Evolutionary conservation across 306 rosid species (phyloP).

Genomic region (Prunus padus): DNA sequence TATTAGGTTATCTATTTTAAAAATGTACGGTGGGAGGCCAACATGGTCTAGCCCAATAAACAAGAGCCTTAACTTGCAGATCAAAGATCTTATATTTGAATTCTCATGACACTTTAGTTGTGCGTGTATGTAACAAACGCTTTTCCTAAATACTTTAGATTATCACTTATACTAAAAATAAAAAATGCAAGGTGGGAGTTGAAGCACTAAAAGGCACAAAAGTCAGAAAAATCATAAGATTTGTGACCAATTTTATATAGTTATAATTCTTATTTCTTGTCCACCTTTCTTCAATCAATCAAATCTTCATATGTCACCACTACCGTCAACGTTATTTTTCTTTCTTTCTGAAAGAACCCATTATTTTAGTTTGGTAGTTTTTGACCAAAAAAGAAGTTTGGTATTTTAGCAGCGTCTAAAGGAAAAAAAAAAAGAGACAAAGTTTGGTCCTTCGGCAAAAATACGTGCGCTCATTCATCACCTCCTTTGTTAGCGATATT

Average conservation of each 20-base stretch:
- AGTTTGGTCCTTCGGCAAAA: neutral
- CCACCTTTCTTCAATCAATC: neutral
- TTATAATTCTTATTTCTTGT: neutral
- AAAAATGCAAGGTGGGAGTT: neutral
- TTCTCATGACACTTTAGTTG: no score
- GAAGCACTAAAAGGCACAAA: conserved; percentile 7
- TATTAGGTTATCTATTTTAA: no score
- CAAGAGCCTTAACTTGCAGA: no score
- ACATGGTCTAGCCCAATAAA: no score
- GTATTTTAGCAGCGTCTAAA: neutral
- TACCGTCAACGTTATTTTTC: neutral
- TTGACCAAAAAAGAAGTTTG: neutral
- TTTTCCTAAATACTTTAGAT: rapidly evolving
- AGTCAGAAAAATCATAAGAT: conserved; percentile 8
- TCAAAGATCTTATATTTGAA: rapidly evolving
- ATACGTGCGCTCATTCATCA: neutral
- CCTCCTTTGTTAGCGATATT: neutral
- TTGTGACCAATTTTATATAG: neutral
- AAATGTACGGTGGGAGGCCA: no score
- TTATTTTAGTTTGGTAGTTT: neutral
- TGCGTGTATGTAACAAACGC: no score
- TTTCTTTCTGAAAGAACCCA: neutral
- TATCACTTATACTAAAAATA: no score
- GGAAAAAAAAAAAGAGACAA: neutral
- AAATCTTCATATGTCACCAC: neutral